Evolutionary conservation across 768 basidiomycete species (phyloP).

Genomic region (Hygrophorus pudorinus): DNA sequence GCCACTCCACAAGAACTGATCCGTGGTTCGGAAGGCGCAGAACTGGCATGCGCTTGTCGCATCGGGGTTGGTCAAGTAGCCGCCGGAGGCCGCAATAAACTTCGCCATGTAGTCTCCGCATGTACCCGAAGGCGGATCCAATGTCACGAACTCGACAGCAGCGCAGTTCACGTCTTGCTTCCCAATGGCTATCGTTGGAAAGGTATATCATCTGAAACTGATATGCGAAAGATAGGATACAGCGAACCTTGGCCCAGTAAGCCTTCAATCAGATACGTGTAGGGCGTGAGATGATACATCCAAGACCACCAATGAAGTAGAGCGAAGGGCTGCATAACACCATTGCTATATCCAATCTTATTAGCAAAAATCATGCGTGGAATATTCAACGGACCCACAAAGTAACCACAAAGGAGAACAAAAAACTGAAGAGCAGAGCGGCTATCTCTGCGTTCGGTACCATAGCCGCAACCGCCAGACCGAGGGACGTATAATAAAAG

Average conservation of each 20-base stretch:
- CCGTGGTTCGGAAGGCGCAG: constrained; percentile 43
- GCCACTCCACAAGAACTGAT: constrained; percentile 38
- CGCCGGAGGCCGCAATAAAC: constrained; percentile 44
- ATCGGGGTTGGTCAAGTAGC: constrained; percentile 46
- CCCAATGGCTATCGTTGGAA: constrained; percentile 35
- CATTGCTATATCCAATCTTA: constrained; percentile 31
- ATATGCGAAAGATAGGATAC: constrained; percentile 16
- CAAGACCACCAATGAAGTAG: constrained; percentile 62
- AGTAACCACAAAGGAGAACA: constrained; percentile 56
- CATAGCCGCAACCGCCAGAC: constrained; percentile 51
- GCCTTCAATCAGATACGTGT: constrained; percentile 42
- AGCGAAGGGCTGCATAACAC: constrained; percentile 55
- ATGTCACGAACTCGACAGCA: constrained; percentile 41
- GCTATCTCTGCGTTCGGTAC: constrained; percentile 51
- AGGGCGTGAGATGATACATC: constrained; percentile 53
- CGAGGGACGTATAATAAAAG: constrained; percentile 55
- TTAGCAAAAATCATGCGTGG: constrained; percentile 1
- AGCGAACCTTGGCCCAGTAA: constrained; percentile 36
- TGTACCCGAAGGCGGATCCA: constrained; percentile 50
- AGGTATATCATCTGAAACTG: constrained; percentile 21
- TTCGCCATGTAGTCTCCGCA: constrained; percentile 42
- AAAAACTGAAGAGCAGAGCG: constrained; percentile 43
- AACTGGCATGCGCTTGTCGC: constrained; percentile 44
- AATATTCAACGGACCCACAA: constrained; percentile 31
- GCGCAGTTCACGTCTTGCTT: constrained; percentile 44